Base-by-base conservation (phyloP, 352 stramenopile genomes). In the Hyaloperonospora brassicae region DNA sequence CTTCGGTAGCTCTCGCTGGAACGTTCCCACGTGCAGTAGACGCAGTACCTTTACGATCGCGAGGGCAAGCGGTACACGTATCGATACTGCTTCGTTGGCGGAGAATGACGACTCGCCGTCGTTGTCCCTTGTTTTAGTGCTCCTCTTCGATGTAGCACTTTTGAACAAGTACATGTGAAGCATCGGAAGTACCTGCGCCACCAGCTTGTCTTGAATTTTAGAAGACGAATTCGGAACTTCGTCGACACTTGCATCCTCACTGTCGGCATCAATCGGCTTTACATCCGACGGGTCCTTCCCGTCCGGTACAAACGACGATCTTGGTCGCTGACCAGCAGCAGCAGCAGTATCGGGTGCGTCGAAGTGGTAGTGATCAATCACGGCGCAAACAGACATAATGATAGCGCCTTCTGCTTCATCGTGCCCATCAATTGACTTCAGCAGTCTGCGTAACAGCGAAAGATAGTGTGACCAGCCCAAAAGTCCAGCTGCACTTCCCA, bases 401-500 rank as follows among this genome's bases (percentile, higher is more conserved):
- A 97, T 93, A 50, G 85, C 70, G 21, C 55, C 81, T 65, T 99
- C 96, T 63, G 96, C 91, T 46, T 98, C 89, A 38, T 77, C 81
- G 52, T 97, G 88, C 22, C 93, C 81, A 44, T 90, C 75, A 34
- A 97, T 91, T 31, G 86, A 91, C 66, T 93, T 95, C 1, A 99
- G 73, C 57, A 97, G 66, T 6, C 89, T 86, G 47, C 94, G 86
- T 34, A 98, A 64, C 38, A 96, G 69, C 40, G 76, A 84, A 21
- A 97, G 84, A 57, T 99, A 99, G 64, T 98, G 96, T 39, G 87
- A 98, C 95, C 95, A 99, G 21, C 89, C 77, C 17, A 99, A 73
- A 55, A 96, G 75, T 1, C 80, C 87, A 2, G 88, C 80, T 17
- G 98, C 84, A 44, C 78, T 87, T 39, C 95, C 95, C 23, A 98